Evolutionary conservation across 73 alveolate genomes (phyloP).

Genomic region (Paramecium primaurelia): DNA sequence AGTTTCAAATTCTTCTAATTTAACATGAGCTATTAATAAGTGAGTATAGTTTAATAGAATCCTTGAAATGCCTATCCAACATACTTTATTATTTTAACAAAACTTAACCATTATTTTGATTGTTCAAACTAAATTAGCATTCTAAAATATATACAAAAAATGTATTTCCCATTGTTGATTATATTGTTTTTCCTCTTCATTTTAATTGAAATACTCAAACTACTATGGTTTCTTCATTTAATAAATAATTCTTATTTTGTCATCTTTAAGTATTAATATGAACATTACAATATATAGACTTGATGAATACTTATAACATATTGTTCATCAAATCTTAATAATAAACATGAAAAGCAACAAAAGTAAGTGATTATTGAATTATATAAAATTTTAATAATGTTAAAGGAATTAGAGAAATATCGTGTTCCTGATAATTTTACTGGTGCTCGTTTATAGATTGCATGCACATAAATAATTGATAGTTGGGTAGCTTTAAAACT

Average conservation of each 20-base stretch:
- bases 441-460: background rate
- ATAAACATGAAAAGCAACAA: background rate
- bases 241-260: background rate
- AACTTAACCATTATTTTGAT: background rate
- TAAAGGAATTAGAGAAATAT: background rate
- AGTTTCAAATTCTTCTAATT: conserved; percentile 44
- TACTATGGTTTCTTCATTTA: too few species aligned
- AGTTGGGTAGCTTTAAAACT: background rate
- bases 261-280: background rate
- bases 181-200: too few species aligned
- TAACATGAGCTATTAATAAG: conserved; percentile 16
- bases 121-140: conserved; percentile 31
- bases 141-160: background rate
- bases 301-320: too few species aligned
- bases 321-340: background rate
- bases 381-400: background rate
- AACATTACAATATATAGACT: too few species aligned
- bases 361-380: background rate
- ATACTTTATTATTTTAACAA: background rate
- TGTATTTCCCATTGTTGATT: too few species aligned
- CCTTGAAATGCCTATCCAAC: background rate
- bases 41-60: conserved; percentile 8
- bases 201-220: too few species aligned
- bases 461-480: background rate
- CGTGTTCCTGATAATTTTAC: conserved; percentile 13